phyloP scores from a whole-genome alignment of 2,329 filamentous ascomycete species.

The Botrytis paeoniae region DNA sequence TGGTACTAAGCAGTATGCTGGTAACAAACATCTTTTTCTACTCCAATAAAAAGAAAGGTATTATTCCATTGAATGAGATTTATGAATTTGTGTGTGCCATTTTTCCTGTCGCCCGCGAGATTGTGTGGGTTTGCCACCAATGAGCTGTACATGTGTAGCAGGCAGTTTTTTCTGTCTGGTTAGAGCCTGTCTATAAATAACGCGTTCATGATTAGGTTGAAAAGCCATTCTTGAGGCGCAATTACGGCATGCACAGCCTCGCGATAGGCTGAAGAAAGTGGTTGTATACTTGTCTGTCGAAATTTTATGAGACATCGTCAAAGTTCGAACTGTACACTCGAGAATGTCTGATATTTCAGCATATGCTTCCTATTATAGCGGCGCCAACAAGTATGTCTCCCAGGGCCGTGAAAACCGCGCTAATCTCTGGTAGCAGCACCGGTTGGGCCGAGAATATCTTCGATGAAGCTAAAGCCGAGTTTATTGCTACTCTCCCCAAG shows the following conservation, averaged over 20 bases:
- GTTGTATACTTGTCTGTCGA: not conserved
- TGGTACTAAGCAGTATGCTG: too few relatives aligned
- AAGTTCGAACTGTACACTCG: not conserved
- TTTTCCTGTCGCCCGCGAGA: too few relatives aligned
- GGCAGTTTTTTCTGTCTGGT: too few relatives aligned
- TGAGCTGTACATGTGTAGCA: too few relatives aligned
- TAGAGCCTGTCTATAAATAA: not conserved
- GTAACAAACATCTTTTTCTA: too few relatives aligned
- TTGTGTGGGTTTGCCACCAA: too few relatives aligned
- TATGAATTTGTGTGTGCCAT: too few relatives aligned
- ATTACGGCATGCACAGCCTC: not conserved
- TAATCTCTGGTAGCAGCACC: not conserved
- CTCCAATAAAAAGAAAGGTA: too few relatives aligned
- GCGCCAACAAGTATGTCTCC: not conserved
- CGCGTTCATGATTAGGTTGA: not conserved
- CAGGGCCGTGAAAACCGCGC: not conserved
- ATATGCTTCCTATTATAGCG: not conserved
- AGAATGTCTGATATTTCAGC: not conserved
- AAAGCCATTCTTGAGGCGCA: not conserved
- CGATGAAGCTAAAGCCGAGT: not conserved
- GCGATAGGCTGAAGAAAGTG: not conserved
- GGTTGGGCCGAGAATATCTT: not conserved
- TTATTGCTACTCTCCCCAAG: not conserved
- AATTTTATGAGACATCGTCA: not conserved
- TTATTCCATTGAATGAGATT: too few relatives aligned